Percentiles rank a stretch among this genome's conserved stretches.
phyloP scores from a whole-genome alignment of 2,329 filamentous ascomycete genomes.

The Bertia moriformis region DNA sequence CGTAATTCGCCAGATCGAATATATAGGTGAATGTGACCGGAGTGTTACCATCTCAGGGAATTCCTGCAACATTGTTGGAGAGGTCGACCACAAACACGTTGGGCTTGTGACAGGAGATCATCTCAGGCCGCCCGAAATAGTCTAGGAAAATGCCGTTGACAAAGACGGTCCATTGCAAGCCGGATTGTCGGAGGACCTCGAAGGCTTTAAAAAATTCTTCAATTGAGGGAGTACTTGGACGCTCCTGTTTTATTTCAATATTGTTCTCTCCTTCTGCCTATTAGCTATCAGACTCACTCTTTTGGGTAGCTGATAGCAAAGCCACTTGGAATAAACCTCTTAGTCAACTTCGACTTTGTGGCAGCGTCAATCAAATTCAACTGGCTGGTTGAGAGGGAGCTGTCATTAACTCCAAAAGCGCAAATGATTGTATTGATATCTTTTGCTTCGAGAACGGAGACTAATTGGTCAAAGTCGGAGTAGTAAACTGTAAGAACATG shows the following conservation, averaged over 20 bases:
- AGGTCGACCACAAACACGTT: conserved; percentile 27
- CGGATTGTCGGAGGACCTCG: conserved; percentile 12
- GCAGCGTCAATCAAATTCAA: conserved; percentile 27
- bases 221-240: no score
- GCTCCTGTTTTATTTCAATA: no score
- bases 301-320: conserved; percentile 20
- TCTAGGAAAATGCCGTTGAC: conserved; percentile 28
- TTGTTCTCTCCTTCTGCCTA: no score
- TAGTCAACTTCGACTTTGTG: conserved; percentile 17
- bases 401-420: conserved; percentile 15
- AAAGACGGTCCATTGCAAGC: conserved; percentile 20
- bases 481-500: no score
- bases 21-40: conserved; percentile 30
- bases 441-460: conserved; percentile 14
- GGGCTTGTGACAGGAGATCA: conserved; percentile 20
- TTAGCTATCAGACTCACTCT: no score
- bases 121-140: conserved; percentile 22
- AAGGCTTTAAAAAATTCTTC: no score
- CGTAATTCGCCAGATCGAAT: conserved; percentile 29
- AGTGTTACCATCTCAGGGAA: conserved; percentile 30
- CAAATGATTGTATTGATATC: conserved; percentile 28
- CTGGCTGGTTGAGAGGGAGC: conserved; percentile 15
- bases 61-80: conserved; percentile 23
- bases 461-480: conserved; percentile 7
- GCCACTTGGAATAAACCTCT: conserved; percentile 24